Conservation (phyloP, 2,329 filamentous ascomycete species). For the Alternaria longipes region DNA sequence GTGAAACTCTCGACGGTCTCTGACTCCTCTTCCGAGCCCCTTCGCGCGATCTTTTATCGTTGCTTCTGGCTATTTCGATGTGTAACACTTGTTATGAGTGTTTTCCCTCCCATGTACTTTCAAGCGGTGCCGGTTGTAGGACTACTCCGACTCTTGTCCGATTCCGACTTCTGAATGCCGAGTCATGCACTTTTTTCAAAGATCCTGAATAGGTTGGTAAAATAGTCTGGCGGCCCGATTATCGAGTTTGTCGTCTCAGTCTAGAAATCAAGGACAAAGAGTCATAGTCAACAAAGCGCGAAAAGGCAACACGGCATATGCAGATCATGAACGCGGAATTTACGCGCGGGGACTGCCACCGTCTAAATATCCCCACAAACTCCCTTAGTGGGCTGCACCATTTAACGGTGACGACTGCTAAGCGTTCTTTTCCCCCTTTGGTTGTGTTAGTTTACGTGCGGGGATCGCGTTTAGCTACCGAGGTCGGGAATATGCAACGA, state of each 20-base stretch:
- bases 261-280: not conserved
- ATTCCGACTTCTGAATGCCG: not conserved
- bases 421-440: constrained; percentile 25
- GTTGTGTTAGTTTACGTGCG: constrained; percentile 22
- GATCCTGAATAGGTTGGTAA: not conserved
- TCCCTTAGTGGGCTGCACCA: constrained; percentile 13
- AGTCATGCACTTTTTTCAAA: not conserved
- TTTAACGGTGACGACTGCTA: constrained; percentile 34
- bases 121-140: not conserved
- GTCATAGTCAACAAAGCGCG: not conserved
- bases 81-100: not conserved
- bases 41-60: not conserved
- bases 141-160: constrained; percentile 1
- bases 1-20: not conserved
- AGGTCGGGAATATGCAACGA: constrained; percentile 32
- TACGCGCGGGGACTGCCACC: constrained; percentile 4
- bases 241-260: not conserved
- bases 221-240: not conserved
- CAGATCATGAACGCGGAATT: not conserved
- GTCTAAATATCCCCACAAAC: constrained; percentile 6
- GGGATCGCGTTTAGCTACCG: constrained; percentile 33
- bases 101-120: not conserved
- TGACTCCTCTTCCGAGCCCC: not conserved
- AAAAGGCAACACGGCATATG: not conserved
- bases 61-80: not conserved